These are phyloP conservation scores for Proteromonas lacertae DNA, from an alignment of 352 stramenopile genomes.

Conservation along the genomic window DNA sequence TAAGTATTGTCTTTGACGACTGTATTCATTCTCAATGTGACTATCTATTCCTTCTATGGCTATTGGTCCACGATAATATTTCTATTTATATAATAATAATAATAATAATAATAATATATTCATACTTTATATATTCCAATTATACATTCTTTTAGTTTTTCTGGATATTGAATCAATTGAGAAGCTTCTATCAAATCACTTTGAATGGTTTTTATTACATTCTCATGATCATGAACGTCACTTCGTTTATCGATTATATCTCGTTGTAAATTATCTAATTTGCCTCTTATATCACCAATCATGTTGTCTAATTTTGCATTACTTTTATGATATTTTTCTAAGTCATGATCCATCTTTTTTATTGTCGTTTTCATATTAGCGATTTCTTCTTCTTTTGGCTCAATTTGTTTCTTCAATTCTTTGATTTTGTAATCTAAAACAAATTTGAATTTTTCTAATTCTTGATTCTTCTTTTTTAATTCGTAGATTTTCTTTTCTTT, in stretches of 20 bases:
- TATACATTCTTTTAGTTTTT: too few species aligned
- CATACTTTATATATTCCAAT: too few species aligned
- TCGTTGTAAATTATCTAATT: conserved; percentile 33
- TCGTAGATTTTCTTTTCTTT: conserved; percentile 84
- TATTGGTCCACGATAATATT: too few species aligned
- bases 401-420: conserved; percentile 72
- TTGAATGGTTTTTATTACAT: conserved; percentile 7
- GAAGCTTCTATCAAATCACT: too few species aligned
- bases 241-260: conserved; percentile 12
- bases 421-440: conserved; percentile 85
- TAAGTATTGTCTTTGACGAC: too few species aligned
- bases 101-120: too few species aligned
- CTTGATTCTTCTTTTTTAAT: conserved; percentile 81
- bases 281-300: conserved; percentile 60
- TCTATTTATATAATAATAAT: too few species aligned
- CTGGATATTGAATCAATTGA: too few species aligned
- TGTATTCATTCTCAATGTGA: too few species aligned
- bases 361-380: conserved; percentile 66
- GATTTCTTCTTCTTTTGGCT: conserved; percentile 66
- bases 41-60: too few species aligned
- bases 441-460: conserved; percentile 85
- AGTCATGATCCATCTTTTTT: conserved; percentile 64
- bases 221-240: conserved; percentile 11
- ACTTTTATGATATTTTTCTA: conserved; percentile 71
- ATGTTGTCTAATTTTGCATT: conserved; percentile 61